These are phyloP conservation scores for Paraphaeosphaeria sporulosa DNA, from an alignment of 2,329 filamentous ascomycete genomes.

Conservation along the genomic window DNA sequence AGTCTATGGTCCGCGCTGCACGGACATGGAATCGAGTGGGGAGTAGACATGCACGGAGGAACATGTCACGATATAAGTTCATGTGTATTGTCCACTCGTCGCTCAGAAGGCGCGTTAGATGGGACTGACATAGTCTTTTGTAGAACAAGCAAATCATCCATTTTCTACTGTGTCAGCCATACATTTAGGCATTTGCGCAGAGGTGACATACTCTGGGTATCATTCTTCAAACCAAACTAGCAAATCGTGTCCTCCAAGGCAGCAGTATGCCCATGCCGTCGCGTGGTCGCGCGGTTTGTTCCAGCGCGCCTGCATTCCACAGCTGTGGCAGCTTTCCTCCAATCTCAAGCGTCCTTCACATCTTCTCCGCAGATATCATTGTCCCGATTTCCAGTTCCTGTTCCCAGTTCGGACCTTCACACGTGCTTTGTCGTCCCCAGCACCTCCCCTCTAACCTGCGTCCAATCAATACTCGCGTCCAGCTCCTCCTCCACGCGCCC, in stretches of 20 bases:
- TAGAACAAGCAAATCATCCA: slow-evolving; percentile 14
- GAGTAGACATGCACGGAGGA: not conserved
- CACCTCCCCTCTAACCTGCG: slow-evolving; percentile 82
- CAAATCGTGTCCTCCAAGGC: not conserved
- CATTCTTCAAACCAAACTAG: slow-evolving; percentile 20
- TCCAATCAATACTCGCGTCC: slow-evolving; percentile 92
- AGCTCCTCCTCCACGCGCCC: slow-evolving; percentile 89
- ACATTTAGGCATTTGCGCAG: slow-evolving; percentile 1
- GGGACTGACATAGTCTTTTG: not conserved
- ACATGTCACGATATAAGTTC: not conserved
- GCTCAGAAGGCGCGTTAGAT: not conserved
- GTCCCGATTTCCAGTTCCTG: not conserved
- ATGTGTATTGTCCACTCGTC: too few relatives aligned
- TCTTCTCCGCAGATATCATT: not conserved
- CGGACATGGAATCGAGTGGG: not conserved
- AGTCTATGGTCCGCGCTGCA: not conserved
- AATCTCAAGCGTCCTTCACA: not conserved
- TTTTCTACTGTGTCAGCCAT: slow-evolving; percentile 25
- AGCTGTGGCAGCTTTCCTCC: not conserved
- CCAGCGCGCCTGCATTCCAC: not conserved
- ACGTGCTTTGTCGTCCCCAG: slow-evolving; percentile 85
- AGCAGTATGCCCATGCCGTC: not conserved
- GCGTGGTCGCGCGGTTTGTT: not conserved
- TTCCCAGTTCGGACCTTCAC: slow-evolving; percentile 22
- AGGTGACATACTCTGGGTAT: slow-evolving; percentile 31